phyloP scores from a whole-genome alignment of 2,329 filamentous ascomycete species.

The Botrytis squamosa region DNA sequence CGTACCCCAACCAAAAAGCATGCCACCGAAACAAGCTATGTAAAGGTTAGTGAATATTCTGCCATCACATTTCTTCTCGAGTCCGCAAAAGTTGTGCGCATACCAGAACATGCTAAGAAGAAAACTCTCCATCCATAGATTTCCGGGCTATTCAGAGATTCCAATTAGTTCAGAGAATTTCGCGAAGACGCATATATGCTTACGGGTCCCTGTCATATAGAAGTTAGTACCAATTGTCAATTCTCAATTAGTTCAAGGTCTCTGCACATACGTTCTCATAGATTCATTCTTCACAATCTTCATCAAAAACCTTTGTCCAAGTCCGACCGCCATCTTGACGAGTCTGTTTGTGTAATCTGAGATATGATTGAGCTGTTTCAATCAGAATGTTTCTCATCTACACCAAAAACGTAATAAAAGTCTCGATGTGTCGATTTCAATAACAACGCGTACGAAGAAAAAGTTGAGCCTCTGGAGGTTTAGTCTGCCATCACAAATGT shows the following conservation, averaged over 20 bases:
- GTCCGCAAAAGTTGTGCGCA: neutral
- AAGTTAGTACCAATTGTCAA: neutral
- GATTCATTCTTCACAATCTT: slow-evolving; percentile 58
- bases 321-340: neutral
- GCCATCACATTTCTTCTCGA: neutral
- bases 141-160: slow-evolving; percentile 30
- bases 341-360: neutral
- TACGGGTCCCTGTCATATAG: slow-evolving; percentile 11
- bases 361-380: neutral
- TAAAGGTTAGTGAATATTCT: neutral
- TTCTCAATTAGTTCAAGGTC: neutral
- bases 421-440: neutral
- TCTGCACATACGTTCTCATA: slow-evolving; percentile 51
- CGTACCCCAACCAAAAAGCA: slow-evolving; percentile 55
- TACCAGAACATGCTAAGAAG: slow-evolving; percentile 54
- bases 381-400: neutral
- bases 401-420: neutral
- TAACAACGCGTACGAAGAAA: neutral
- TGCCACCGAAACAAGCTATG: slow-evolving; percentile 64
- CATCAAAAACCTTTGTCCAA: slow-evolving; percentile 14
- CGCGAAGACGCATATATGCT: neutral
- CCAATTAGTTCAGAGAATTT: neutral
- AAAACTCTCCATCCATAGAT: slow-evolving; percentile 57
- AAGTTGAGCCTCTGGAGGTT: neutral
- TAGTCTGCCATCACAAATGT: neutral